Evolutionary conservation across 140 eudicot species (phyloP).

Genomic region (Stevia rebaudiana): DNA sequence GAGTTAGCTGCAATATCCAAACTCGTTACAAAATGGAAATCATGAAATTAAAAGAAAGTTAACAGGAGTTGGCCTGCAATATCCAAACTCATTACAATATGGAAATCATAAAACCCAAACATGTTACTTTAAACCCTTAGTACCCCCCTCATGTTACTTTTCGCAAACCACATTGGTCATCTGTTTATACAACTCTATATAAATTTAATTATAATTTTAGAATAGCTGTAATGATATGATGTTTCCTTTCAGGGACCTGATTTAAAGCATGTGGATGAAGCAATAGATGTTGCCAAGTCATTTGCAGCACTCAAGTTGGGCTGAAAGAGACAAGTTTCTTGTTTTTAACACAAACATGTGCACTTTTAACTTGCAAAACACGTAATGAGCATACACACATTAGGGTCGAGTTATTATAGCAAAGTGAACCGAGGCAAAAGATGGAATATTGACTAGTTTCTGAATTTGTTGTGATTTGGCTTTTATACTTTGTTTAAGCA

Average conservation of each 20-base stretch:
- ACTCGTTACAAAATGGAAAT: neutral
- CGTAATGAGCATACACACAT: neutral
- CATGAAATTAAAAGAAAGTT: neutral
- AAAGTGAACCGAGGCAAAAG: neutral
- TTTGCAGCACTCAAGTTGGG: constrained; percentile 68
- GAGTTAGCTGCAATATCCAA: no score
- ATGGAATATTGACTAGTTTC: neutral
- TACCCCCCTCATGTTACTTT: no score
- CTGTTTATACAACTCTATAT: no score
- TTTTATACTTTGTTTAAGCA: neutral
- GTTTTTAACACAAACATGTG: neutral
- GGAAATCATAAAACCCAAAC: neutral
- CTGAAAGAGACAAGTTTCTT: constrained; percentile 11
- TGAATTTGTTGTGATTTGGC: neutral
- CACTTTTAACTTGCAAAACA: neutral
- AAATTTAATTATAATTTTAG: neutral
- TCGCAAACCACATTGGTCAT: no score
- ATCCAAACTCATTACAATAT: neutral
- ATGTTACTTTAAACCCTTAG: no score
- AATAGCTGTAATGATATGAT: neutral
- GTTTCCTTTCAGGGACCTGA: constrained; percentile 47
- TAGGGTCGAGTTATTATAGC: constrained; percentile 8
- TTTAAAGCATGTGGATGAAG: constrained; percentile 46
- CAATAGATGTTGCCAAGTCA: constrained; percentile 62
- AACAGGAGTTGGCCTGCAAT: no score